Base-by-base conservation (phyloP, 2,329 filamentous ascomycete genomes). In the Pseudogymnoascus verrucosus region DNA sequence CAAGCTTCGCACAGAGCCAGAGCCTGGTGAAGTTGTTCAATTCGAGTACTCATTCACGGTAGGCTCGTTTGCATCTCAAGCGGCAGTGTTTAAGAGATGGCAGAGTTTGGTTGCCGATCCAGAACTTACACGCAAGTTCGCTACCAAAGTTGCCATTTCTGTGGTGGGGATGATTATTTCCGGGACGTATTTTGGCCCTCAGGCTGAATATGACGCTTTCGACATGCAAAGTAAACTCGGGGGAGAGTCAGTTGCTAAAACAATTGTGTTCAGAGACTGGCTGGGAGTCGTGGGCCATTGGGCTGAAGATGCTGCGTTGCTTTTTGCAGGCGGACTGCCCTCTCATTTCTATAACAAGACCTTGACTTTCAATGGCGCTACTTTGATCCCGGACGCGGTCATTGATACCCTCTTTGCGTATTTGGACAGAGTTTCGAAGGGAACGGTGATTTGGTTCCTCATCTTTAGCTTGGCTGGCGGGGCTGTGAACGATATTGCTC, bases 381-480 rank as follows among this genome's bases (percentile, higher is more conserved):
- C 84, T 36, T 69, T 82, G 0, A 78, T 87, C 4, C 71, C 78
- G 0, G 72, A 76, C 1, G 70, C 76, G 0, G 74, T 74, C 4
- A 78, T 86, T 47, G 75, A 78, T 12, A 71, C 76, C 0, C 68
- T 88, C 2, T 84, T 88, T 69, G 64, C 76, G 2, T 86, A 83
- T 70, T 73, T 87, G 42, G 80, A 84, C 63, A 68, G 69, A 0
- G 71, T 77, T 0, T 71, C 80, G 61, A 80, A 79, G 64, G 83
- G 80, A 2, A 84, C 82, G 0, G 71, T 80, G 1, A 66, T 84
- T 2, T 87, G 85, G 84, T 82, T 83, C 69, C 74, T 86, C 64
- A 85, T 87, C 47, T 88, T 87, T 69, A 83, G 88, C 69, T 78
- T 83, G 1, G 78, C 80, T 14, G 86, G 84, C 47, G 86, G 86